Percentiles rank a stretch among this genome's conserved stretches.
Conservation (phyloP, 2,329 filamentous ascomycete genomes). For the Rutstroemia sp. region DNA sequence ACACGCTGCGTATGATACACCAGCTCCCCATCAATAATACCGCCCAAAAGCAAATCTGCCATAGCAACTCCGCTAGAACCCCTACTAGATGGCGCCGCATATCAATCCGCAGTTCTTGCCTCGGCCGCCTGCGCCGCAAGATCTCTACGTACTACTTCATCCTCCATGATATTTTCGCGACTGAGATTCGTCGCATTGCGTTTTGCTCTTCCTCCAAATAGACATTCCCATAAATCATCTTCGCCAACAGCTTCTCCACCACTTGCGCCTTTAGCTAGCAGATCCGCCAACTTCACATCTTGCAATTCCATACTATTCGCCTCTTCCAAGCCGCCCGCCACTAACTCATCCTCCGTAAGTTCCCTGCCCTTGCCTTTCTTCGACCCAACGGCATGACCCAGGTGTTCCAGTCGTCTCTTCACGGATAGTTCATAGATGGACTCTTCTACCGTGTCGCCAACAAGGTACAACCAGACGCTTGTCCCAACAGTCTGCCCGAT, state of each 20-base stretch:
- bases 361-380: conserved; percentile 36
- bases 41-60: too few relatives aligned
- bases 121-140: neutral
- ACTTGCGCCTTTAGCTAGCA: conserved; percentile 62
- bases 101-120: neutral
- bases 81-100: neutral
- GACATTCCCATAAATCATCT: conserved; percentile 78
- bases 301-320: conserved; percentile 83
- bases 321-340: conserved; percentile 62
- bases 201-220: conserved; percentile 55
- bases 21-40: too few relatives aligned
- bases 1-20: too few relatives aligned
- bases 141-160: neutral
- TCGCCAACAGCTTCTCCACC: conserved; percentile 75
- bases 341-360: conserved; percentile 36
- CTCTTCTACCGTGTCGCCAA: conserved; percentile 87
- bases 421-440: conserved; percentile 86
- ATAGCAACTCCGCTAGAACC: too few relatives aligned
- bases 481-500: conserved; percentile 86
- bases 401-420: conserved; percentile 68
- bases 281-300: conserved; percentile 57
- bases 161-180: neutral
- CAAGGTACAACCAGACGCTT: conserved; percentile 90
- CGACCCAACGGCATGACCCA: conserved; percentile 40
- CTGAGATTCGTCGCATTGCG: neutral